Evolutionary conservation across 805 yeast species (phyloP).

Genomic region (Tetrapisispora namnaoensis): DNA sequence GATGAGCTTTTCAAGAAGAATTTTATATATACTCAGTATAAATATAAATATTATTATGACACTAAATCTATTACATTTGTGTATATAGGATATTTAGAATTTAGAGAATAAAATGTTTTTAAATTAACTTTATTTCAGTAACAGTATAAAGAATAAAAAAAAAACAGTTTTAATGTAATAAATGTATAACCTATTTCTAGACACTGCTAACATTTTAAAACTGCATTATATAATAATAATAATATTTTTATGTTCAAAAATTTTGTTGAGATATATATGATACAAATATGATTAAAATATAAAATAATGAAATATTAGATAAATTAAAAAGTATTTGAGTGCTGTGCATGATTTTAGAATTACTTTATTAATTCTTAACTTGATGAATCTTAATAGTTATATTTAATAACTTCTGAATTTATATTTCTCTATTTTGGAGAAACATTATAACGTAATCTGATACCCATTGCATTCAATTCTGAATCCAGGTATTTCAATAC

Average conservation of each 20-base stretch:
- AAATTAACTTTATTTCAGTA: too few relatives aligned
- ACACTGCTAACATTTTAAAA: background rate
- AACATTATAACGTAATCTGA: conserved; percentile 81
- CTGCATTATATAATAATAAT: background rate
- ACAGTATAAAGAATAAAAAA: too few relatives aligned
- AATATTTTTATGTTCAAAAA: background rate
- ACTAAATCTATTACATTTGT: too few relatives aligned
- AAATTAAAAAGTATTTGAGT: conserved; percentile 2
- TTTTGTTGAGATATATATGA: conserved; percentile 1
- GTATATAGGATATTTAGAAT: too few relatives aligned
- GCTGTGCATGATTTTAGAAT: conserved; percentile 3
- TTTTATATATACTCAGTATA: too few relatives aligned
- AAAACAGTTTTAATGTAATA: too few relatives aligned
- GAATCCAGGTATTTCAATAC: conserved; percentile 92
- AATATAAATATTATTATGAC: too few relatives aligned
- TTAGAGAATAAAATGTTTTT: too few relatives aligned
- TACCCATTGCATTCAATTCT: conserved; percentile 96
- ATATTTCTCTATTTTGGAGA: conserved; percentile 38
- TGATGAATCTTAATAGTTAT: background rate
- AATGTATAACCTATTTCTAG: too few relatives aligned
- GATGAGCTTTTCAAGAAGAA: too few relatives aligned
- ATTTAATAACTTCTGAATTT: background rate
- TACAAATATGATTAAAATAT: conserved; percentile 3
- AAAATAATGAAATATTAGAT: background rate
- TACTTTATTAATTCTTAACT: background rate